Percentiles rank a stretch among this genome's conserved stretches.
These are phyloP conservation scores for Diplodia intermedia DNA, from an alignment of 2,329 filamentous ascomycete genomes.

Conservation along the genomic window DNA sequence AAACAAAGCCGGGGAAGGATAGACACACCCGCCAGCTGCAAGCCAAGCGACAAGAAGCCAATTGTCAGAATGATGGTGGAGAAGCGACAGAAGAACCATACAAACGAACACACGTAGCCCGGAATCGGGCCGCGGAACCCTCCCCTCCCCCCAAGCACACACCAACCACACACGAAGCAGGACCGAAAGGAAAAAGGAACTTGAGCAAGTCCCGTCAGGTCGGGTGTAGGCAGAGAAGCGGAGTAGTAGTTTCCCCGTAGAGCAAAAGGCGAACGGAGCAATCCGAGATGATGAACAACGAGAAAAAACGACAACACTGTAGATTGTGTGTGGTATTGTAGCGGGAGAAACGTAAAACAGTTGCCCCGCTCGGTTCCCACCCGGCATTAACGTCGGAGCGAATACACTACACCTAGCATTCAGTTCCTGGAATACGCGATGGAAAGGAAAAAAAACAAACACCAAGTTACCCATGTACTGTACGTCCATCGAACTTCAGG, in stretches of 20 bases:
- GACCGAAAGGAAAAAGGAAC: neutral
- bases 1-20: neutral
- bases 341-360: neutral
- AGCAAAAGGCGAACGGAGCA: too few species aligned
- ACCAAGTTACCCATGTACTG: neutral
- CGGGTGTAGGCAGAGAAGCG: too few species aligned
- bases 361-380: neutral
- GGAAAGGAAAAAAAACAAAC: neutral
- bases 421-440: too few species aligned
- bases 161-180: neutral
- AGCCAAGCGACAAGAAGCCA: neutral
- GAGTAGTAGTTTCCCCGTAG: too few species aligned
- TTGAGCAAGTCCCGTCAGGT: too few species aligned
- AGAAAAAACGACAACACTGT: too few species aligned
- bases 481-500: neutral
- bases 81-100: neutral
- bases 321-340: too few species aligned
- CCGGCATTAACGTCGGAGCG: too few species aligned
- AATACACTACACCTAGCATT: too few species aligned
- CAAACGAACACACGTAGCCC: neutral
- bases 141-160: neutral
- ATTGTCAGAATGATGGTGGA: neutral
- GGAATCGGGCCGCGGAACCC: neutral
- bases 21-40: neutral
- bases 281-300: too few species aligned